Base-by-base conservation (phyloP, 164 flowering plant species). In the Macadamia integrifolia region DNA sequence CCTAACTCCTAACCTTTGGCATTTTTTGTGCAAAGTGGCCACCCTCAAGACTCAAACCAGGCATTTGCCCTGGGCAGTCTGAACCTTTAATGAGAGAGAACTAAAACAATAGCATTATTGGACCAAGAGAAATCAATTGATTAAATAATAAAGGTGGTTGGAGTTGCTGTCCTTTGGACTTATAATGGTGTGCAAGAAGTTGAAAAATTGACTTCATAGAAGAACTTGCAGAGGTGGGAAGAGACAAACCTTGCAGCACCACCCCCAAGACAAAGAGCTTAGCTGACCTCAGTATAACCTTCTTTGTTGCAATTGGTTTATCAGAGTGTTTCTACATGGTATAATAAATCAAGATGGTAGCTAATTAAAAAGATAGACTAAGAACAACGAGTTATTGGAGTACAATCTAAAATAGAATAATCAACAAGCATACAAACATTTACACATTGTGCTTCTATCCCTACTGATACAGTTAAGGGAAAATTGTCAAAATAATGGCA, bases 231-330 rank as follows among this genome's bases (percentile, higher is more conserved):
- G 28, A 60, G 31, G 40, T 18, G 30, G 15, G 32, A 66, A 64
- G 44, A 46, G 29, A 56, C 73, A 67, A 67, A 89, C 94, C 90
- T 86, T 89, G 95, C 63, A 89, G 78, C 40, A 87, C 55, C 76
- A 89, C 42, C 17, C 95, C 95, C 76, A 87, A 67, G 23, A 87
- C 63, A 75, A 88, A 89, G 44, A 89, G 94, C 76, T 85, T 87
- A 23, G 84, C 57, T 50, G 84, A 69, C 77, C 95, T 81, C 63
- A 74, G 15, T 28, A 83, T 23, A 49, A 83, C 91, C 80, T 85
- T 89, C 80, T 78, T 77, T 28, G 86, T 85, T 12, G 95, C 87
- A 15, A 58, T 40, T 66, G 65, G 30, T 71, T 79, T 87, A 79
- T 69, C 78, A 29, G 84, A 44, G 49, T 76, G 73, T 74, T 80